A percentile compares a stretch with the other conserved stretches of the same genome.
These are phyloP conservation scores for Zymoseptoria passerinii DNA, from an alignment of 2,329 filamentous ascomycete genomes.

Conservation along the genomic window DNA sequence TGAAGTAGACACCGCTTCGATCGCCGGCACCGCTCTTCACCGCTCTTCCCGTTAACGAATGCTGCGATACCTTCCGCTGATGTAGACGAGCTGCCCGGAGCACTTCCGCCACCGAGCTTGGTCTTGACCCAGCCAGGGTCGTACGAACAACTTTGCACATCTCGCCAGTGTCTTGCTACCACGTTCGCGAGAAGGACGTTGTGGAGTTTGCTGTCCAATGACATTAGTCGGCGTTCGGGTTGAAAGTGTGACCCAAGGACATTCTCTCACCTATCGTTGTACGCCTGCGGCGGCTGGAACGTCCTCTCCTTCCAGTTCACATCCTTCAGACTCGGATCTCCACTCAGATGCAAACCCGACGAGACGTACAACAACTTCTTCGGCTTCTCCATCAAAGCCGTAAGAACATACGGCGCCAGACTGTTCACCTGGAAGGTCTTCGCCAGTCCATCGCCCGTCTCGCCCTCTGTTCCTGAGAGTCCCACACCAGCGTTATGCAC, in stretches of 20 bases:
- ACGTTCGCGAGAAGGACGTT: slow-evolving; percentile 49
- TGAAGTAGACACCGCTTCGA: slow-evolving; percentile 34
- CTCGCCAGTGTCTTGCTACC: slow-evolving; percentile 41
- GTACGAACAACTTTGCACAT: slow-evolving; percentile 42
- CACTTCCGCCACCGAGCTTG: slow-evolving; percentile 36
- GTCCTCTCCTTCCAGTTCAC: slow-evolving; percentile 32
- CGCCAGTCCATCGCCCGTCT: slow-evolving; percentile 42
- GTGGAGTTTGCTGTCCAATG: slow-evolving; percentile 43
- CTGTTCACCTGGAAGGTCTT: slow-evolving; percentile 49
- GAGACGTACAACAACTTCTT: slow-evolving; percentile 47
- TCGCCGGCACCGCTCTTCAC: slow-evolving; percentile 28
- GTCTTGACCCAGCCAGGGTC: slow-evolving; percentile 41
- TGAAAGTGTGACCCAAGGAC: no score
- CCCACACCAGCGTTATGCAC: slow-evolving; percentile 51
- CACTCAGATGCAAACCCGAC: slow-evolving; percentile 44
- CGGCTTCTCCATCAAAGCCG: slow-evolving; percentile 42
- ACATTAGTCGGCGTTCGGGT: no score
- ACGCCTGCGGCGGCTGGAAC: slow-evolving; percentile 36
- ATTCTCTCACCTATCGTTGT: slow-evolving; percentile 33
- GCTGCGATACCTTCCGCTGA: slow-evolving; percentile 43
- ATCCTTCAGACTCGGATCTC: slow-evolving; percentile 37
- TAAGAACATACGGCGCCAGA: slow-evolving; percentile 50
- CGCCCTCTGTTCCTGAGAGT: slow-evolving; percentile 36
- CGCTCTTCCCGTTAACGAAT: slow-evolving; percentile 37
- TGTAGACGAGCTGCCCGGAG: slow-evolving; percentile 41